Evolutionary conservation across 768 basidiomycete species (phyloP), one percentile per base, ranked within the genome.

Genomic region (Fibroporia radiculosa): DNA sequence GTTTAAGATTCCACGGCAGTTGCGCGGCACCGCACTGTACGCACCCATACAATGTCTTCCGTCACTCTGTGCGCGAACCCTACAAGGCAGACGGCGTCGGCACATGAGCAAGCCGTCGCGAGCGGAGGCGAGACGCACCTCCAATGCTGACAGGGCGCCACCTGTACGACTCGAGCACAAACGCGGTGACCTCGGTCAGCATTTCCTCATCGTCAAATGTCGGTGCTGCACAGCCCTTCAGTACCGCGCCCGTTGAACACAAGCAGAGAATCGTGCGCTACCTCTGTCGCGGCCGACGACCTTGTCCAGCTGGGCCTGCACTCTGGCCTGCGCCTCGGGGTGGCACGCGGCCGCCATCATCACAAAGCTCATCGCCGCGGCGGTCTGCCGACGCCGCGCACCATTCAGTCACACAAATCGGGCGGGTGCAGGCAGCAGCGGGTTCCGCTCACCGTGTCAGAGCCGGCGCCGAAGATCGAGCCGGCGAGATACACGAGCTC

Each of bases 31-130:
- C n/a, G n/a, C 16, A 23, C 12, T 10, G 32, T 14, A 44, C 56
- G 14, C 28, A 79, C 80, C 69, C 78, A 85, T 20, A 75, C 56
- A 24, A 87, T 74, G 40, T 85, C 82, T 44, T 73, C 73, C 1
- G 74, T 77, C 1, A 82, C 74, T 35, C 74, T 73, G 50, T 87
- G 84, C 3, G 79, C 68, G 49, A 83, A 80, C 1, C 82, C 82
- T 58, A 67, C 62, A 4, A 68, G 7, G 24, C 31, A 35, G 6
- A 6, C 12, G 19, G n/a, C 14, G 41, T 11, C 10, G 41, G 7
- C 13, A 20, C 11, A 38, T 20, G n/a, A n/a, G n/a, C n/a, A n/a
- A n/a, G n/a, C n/a, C n/a, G n/a, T n/a, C n/a, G 22, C 13, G 19
- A 37, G 8, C 36, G 12, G n/a, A 22, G 34, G 16, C 16, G 6